phyloP scores from a whole-genome alignment of 2,329 filamentous ascomycete genomes.

The Colletotrichum magnum region DNA sequence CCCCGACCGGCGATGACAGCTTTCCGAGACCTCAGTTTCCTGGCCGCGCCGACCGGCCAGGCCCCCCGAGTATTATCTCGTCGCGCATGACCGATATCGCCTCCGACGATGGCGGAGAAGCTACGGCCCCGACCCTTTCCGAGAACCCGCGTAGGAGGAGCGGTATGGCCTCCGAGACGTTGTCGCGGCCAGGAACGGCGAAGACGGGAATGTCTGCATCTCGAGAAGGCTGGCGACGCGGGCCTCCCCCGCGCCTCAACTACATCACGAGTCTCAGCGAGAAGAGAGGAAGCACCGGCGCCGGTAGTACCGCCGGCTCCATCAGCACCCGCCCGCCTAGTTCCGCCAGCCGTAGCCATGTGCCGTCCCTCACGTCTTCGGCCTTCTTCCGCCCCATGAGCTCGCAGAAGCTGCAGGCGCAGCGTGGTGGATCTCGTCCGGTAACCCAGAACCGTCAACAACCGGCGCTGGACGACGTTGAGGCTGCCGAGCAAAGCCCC shows the following conservation, averaged over 20 bases:
- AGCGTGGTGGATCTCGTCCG: slow-evolving; percentile 74
- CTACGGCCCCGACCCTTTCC: slow-evolving; percentile 53
- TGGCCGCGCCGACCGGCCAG: slow-evolving; percentile 56
- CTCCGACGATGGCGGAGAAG: slow-evolving; percentile 68
- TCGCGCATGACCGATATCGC: slow-evolving; percentile 79
- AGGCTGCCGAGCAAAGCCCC: slow-evolving; percentile 54
- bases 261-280: slow-evolving; percentile 57
- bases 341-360: slow-evolving; percentile 85
- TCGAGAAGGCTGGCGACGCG: slow-evolving; percentile 50
- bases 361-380: slow-evolving; percentile 88
- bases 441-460: slow-evolving; percentile 54
- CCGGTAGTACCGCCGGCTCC: slow-evolving; percentile 53
- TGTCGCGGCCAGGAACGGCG: slow-evolving; percentile 69
- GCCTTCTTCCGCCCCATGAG: slow-evolving; percentile 98
- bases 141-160: slow-evolving; percentile 33
- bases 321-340: slow-evolving; percentile 61
- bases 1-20: slow-evolving; percentile 55
- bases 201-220: slow-evolving; percentile 58
- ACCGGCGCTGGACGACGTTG: slow-evolving; percentile 43
- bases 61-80: slow-evolving; percentile 77
- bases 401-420: slow-evolving; percentile 92
- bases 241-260: slow-evolving; percentile 70
- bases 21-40: slow-evolving; percentile 58
- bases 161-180: slow-evolving; percentile 54
- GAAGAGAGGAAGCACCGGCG: slow-evolving; percentile 57